Evolutionary conservation across 2,329 filamentous ascomycete genomes (phyloP).

Genomic region (Cladosporium oxysporum): DNA sequence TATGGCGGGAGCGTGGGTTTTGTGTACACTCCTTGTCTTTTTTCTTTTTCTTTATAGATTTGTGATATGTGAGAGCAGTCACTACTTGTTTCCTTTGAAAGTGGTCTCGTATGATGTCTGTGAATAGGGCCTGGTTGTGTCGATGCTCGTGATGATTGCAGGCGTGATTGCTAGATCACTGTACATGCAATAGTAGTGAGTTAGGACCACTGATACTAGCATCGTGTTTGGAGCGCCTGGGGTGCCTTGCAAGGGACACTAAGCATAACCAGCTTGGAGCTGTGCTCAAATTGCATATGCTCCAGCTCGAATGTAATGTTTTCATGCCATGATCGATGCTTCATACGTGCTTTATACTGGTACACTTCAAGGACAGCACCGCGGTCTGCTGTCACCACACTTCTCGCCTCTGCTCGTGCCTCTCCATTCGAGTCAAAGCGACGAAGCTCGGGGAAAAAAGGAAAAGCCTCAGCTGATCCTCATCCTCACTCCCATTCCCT

Average conservation of each 20-base stretch:
- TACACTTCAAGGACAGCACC: neutral
- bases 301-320: neutral
- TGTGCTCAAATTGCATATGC: neutral
- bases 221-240: neutral
- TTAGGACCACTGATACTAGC: neutral
- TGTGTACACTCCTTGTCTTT: neutral
- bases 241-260: neutral
- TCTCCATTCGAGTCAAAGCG: neutral
- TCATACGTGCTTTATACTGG: conserved; percentile 4
- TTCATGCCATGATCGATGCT: neutral
- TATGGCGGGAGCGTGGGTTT: neutral
- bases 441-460: neutral
- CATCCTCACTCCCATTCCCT: neutral
- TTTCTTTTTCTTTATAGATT: neutral
- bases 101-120: neutral
- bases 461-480: neutral
- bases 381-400: neutral
- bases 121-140: neutral
- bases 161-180: too few relatives aligned
- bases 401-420: neutral
- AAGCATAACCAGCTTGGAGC: neutral
- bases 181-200: neutral
- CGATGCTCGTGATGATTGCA: neutral
- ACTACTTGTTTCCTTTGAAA: neutral
- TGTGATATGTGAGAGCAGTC: neutral